These are phyloP conservation scores for Dactylellina sp. DNA, from an alignment of 2,329 filamentous ascomycete species.

Conservation along the genomic window DNA sequence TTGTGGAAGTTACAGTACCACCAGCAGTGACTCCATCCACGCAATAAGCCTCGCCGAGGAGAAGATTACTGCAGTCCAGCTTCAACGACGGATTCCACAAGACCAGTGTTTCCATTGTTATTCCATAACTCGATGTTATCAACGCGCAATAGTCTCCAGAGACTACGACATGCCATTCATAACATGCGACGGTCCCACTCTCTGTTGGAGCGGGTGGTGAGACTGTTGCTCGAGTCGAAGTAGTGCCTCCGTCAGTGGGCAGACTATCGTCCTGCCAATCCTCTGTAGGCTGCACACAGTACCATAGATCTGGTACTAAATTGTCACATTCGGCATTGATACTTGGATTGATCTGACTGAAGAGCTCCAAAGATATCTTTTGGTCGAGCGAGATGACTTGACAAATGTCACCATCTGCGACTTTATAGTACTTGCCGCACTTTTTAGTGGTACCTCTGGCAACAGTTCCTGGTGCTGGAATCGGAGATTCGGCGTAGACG, in stretches of 20 bases:
- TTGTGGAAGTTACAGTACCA: background rate
- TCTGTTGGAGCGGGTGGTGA: constrained; percentile 18
- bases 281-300: constrained; percentile 22
- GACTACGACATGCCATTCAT: constrained; percentile 17
- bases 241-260: background rate
- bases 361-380: constrained; percentile 16
- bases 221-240: constrained; percentile 14
- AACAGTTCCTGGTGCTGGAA: constrained; percentile 10
- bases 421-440: constrained; percentile 33
- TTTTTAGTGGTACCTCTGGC: constrained; percentile 9
- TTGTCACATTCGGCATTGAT: constrained; percentile 22
- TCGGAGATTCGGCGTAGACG: constrained; percentile 12
- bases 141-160: constrained; percentile 5
- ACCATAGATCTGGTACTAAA: constrained; percentile 12
- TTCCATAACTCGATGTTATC: constrained; percentile 7
- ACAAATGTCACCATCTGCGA: constrained; percentile 25
- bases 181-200: constrained; percentile 13
- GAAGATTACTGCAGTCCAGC: constrained; percentile 11
- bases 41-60: constrained; percentile 24
- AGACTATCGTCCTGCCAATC: background rate
- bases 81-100: constrained; percentile 20
- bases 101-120: background rate
- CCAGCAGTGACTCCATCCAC: constrained; percentile 1
- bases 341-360: constrained; percentile 24
- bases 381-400: constrained; percentile 11